These are phyloP conservation scores for Eragrostis tef DNA, from an alignment of 202 grass and related monocot species.

Conservation along the genomic window DNA sequence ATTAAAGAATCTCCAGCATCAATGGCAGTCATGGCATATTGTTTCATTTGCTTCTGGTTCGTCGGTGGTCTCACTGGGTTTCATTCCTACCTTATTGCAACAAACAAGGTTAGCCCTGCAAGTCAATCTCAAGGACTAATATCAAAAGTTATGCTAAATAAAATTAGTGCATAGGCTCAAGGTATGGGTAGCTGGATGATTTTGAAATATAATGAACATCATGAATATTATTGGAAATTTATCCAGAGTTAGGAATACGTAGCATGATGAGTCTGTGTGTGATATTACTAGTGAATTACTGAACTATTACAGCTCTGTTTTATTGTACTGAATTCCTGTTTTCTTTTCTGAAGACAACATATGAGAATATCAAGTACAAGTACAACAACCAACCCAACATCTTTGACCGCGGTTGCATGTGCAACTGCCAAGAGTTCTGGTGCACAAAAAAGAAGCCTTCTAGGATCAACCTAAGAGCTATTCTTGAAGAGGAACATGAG, in stretches of 20 bases:
- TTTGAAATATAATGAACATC: conserved; percentile 21
- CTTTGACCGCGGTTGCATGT: conserved; percentile 60
- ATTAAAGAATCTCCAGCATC: conserved; percentile 80
- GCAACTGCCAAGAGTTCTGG: conserved; percentile 67
- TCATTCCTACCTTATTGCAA: conserved; percentile 81
- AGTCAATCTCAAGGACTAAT: conserved; percentile 6
- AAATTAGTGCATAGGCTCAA: not conserved
- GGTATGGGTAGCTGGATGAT: not conserved
- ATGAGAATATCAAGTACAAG: conserved; percentile 73
- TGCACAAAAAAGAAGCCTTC: conserved; percentile 77
- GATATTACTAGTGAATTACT: conserved; percentile 29
- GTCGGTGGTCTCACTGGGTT: conserved; percentile 85
- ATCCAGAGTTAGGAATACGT: not conserved
- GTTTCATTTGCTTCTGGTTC: conserved; percentile 88
- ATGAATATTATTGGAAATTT: conserved; percentile 18
- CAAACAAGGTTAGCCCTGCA: conserved; percentile 67
- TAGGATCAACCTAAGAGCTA: conserved; percentile 62
- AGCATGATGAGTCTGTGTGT: not conserved
- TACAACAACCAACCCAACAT: conserved; percentile 51
- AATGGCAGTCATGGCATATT: conserved; percentile 77
- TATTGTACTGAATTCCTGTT: conserved; percentile 28
- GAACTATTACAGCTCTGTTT: not conserved
- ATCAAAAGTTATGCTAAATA: not conserved
- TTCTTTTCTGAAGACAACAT: conserved; percentile 72
- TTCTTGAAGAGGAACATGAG: conserved; percentile 65